Evolutionary conservation across 768 basidiomycete species (phyloP), one percentile per base, ranked within the genome.

Genomic region (Leccinum barrowsii): DNA sequence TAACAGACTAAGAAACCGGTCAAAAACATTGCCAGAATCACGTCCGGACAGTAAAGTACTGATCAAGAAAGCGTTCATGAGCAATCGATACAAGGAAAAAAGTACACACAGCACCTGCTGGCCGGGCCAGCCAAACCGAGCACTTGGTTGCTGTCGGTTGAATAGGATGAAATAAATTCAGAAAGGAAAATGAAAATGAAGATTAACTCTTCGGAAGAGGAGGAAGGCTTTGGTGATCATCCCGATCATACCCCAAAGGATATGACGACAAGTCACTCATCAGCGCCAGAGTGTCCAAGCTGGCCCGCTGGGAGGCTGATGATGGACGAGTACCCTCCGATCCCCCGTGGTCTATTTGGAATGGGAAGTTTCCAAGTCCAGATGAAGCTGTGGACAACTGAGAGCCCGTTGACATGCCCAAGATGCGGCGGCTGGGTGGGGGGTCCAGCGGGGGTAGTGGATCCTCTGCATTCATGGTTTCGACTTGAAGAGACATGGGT

Each of bases 221-320:
- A 24, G 67, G 63, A 55, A 66, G 59, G 32, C 58, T 62, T 13
- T 62, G 72, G 57, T 66, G 68, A 53, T 73, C 68, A 35, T 71
- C 73, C 53, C 70, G 65, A 66, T 92, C 87, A 66, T 89, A 91
- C 32, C 82, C 84, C 55, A 93, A 80, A 15, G 91, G 90, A 67
- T 90, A 92, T n/a, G 89, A 88, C 46, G 89, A 85, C 56, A 94
- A 73, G 71, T 92, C 92, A 65, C 80, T 86, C 60, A 91, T 93
- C 58, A 94, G 79, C 3, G 88, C 90, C 34, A 94, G 78, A 0
- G 92, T 93, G 65, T 94, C 92, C 63, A 94, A 75, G 69, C 91
- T 93, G 28, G 92, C 92, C 54, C 92, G 84, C 70, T 85, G 74
- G 59, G 75, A 72, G 63, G 75, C 68, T 40, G 79, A 68, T 30